Base-by-base conservation (phyloP, 176 grass and related monocot genomes). In the Calamus simplicifolius region DNA sequence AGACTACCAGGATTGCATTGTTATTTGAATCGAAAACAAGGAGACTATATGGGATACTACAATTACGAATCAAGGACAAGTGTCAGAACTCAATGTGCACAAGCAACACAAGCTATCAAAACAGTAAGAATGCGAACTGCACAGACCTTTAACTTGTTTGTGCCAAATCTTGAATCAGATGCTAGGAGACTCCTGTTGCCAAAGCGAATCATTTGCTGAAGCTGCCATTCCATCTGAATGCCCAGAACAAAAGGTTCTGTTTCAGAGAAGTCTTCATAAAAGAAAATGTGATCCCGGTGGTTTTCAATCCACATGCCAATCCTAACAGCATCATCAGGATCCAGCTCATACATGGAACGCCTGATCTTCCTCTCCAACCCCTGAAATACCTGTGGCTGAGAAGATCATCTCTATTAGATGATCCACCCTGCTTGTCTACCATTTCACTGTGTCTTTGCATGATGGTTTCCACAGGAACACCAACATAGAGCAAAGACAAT, bases 141-240 rank as follows among this genome's bases (percentile, higher is more conserved):
- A 70, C 73, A 78, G 51, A 98, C 87, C 84, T 88, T 98, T 70
- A 98, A 72, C 58, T 98, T 98, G 73, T 92, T 80, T 52, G 81
- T 91, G 67, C 93, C 93, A 78, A 92, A 88, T 59, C 75, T 89
- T 67, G 93, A 98, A 73, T 92, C 81, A n/a, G 87, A 89, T 61
- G 81, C 79, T 63, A 98, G 54, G 62, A 98, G 86, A 76, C 79
- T 85, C 19, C 16, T 69, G 63, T 83, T 89, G 35, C 93, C 87
- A 73, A 76, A 98, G 35, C 66, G 78, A 82, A 98, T 88, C 93
- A 98, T 92, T 63, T 92, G 87, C 25, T 98, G 84, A 48, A 98
- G 84, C 60, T 98, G 87, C 93, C 93, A 98, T 67, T 98, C 81
- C 15, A 87, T 98, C 59, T 98, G 87, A 75, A 98, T 81, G 51